Evolutionary conservation across 164 flowering plant species (phyloP).

Genomic region (Cinnamomum chago): DNA sequence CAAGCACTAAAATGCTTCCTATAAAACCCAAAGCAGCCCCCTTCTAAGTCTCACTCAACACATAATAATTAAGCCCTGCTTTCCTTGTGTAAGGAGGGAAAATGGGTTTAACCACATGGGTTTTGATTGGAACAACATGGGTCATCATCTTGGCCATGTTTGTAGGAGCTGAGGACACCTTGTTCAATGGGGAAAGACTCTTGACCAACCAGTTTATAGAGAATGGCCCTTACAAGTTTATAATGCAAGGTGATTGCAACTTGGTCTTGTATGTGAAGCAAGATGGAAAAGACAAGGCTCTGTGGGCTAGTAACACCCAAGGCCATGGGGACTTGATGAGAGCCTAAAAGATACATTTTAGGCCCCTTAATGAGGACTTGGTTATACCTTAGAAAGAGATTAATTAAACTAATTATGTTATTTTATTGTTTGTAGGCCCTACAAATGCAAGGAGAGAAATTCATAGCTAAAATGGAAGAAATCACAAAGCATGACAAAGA

Average conservation of each 20-base stretch:
- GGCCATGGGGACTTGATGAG: constrained; percentile 22
- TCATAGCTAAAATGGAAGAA: no score
- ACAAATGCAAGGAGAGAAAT: no score
- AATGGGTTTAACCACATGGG: not conserved
- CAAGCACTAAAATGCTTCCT: not conserved
- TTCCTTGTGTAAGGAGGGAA: not conserved
- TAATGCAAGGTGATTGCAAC: constrained; percentile 32
- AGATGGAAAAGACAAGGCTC: constrained; percentile 11
- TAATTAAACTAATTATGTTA: no score
- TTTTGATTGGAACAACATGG: constrained; percentile 1
- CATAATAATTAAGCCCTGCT: no score
- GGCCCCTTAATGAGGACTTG: no score
- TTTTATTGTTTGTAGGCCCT: no score
- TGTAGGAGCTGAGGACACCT: constrained; percentile 26
- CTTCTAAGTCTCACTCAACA: not conserved
- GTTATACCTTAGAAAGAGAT: no score
- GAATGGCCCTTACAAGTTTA: constrained; percentile 33
- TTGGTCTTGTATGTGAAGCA: constrained; percentile 17
- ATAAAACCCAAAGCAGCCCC: not conserved
- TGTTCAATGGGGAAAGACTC: constrained; percentile 28
- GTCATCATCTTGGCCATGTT: not conserved
- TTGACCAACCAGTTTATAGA: constrained; percentile 23
- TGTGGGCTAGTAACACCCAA: constrained; percentile 20
- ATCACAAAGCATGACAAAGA: no score
- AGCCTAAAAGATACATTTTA: no score